Conservation (phyloP, 371 early-diverging fungal genomes). For the Dichotomocladium elegans region DNA sequence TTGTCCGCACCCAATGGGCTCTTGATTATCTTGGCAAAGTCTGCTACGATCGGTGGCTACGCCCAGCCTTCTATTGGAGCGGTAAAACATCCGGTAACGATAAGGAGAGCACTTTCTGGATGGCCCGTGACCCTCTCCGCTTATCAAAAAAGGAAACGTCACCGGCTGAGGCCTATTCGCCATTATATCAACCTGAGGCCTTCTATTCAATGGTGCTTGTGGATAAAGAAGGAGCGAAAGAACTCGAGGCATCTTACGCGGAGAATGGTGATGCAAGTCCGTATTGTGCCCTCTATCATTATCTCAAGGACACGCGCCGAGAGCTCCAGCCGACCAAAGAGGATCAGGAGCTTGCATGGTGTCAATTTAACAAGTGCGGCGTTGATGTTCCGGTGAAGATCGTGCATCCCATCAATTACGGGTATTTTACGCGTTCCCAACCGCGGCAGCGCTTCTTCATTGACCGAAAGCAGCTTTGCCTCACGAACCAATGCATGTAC, state of each 20-base stretch:
- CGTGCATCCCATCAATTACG: slow-evolving; percentile 64
- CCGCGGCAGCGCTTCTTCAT: slow-evolving; percentile 60
- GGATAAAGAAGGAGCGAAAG: slow-evolving; percentile 51
- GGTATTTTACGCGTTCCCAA: slow-evolving; percentile 57
- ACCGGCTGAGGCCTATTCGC: slow-evolving; percentile 59
- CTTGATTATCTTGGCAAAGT: slow-evolving; percentile 39
- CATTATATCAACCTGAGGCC: slow-evolving; percentile 18
- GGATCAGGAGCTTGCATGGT: slow-evolving; percentile 44
- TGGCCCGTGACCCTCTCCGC: slow-evolving; percentile 48
- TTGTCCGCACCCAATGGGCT: slow-evolving; percentile 59
- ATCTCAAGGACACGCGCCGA: slow-evolving; percentile 40
- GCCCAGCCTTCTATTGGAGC: slow-evolving; percentile 65
- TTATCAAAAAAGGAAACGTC: slow-evolving; percentile 56
- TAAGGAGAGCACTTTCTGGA: slow-evolving; percentile 59
- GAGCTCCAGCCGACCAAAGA: slow-evolving; percentile 37
- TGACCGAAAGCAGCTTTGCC: slow-evolving; percentile 28
- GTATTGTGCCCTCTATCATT: slow-evolving; percentile 26
- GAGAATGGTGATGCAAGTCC: slow-evolving; percentile 21
- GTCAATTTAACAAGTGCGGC: slow-evolving; percentile 57
- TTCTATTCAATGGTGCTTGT: slow-evolving; percentile 54
- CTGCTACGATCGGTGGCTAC: slow-evolving; percentile 44
- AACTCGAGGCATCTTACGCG: slow-evolving; percentile 10
- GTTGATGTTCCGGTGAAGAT: slow-evolving; percentile 51
- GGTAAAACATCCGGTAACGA: slow-evolving; percentile 45
- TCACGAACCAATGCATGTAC: slow-evolving; percentile 64